Conservation (phyloP, 1,284 basidiomycete genomes). For the Amylostereum areolatum region DNA sequence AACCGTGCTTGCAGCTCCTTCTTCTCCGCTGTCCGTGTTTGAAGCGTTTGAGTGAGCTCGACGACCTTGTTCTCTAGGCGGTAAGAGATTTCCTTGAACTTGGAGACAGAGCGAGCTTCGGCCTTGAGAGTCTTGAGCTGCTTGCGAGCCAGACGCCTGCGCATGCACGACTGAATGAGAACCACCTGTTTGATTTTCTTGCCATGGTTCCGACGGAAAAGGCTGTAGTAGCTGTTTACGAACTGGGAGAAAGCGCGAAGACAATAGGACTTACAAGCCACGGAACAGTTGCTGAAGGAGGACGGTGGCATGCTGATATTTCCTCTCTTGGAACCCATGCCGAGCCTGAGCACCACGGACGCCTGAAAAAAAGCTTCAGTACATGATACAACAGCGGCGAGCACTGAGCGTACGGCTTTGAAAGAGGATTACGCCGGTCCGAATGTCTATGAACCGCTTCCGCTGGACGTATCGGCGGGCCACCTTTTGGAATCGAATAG, state of each 20-base stretch:
- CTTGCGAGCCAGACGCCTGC: constrained; percentile 83
- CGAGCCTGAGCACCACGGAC: constrained; percentile 81
- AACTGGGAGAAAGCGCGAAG: background rate
- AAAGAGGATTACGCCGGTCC: constrained; percentile 63
- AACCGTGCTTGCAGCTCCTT: constrained; percentile 80
- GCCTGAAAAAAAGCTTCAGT: constrained; percentile 36
- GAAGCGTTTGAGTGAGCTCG: constrained; percentile 94
- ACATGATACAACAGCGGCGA: constrained; percentile 4
- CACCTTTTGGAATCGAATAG: constrained; percentile 72
- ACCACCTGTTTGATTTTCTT: constrained; percentile 73
- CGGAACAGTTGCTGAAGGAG: constrained; percentile 83
- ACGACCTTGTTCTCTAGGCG: constrained; percentile 99
- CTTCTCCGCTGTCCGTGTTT: constrained; percentile 89
- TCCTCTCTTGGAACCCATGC: constrained; percentile 53
- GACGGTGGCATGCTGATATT: constrained; percentile 64
- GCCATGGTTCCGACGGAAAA: constrained; percentile 59
- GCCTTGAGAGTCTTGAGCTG: constrained; percentile 80
- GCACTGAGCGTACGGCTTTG: constrained; percentile 75
- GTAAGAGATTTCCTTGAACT: constrained; percentile 99
- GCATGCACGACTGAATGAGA: constrained; percentile 88
- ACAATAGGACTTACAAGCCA: constrained; percentile 61
- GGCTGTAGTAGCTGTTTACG: constrained; percentile 34
- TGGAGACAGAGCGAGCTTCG: constrained; percentile 95
- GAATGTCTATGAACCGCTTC: constrained; percentile 60
- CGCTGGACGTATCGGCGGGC: constrained; percentile 74